These are phyloP conservation scores for Ramalina intermedia DNA, from an alignment of 495 filamentous ascomycete species.

Conservation along the genomic window DNA sequence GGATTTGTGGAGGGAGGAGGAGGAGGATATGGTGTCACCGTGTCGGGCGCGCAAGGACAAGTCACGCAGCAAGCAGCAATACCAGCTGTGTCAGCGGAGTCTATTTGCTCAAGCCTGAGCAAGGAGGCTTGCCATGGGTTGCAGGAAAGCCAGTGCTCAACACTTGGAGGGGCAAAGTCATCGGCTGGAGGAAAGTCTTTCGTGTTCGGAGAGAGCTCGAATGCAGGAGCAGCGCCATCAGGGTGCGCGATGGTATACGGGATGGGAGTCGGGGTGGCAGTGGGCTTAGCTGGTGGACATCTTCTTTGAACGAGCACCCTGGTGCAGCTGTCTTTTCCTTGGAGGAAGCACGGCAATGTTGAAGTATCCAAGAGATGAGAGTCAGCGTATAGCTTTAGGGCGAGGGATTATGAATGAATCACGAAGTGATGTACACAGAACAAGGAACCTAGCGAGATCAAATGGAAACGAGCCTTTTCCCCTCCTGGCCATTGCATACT, in stretches of 20 bases:
- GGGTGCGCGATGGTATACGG: slow-evolving; percentile 30
- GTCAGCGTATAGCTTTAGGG: too few relatives aligned
- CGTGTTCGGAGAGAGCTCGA: slow-evolving; percentile 16
- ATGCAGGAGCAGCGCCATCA: slow-evolving; percentile 18
- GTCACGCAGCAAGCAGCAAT: slow-evolving; percentile 35
- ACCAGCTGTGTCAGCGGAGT: slow-evolving; percentile 35
- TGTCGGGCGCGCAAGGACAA: slow-evolving; percentile 41
- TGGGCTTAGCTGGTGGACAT: slow-evolving; percentile 14
- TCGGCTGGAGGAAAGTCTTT: slow-evolving; percentile 18
- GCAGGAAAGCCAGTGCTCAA: slow-evolving; percentile 37
- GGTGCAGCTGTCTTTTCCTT: too few relatives aligned
- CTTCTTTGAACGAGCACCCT: neutral
- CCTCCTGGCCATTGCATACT: too few relatives aligned
- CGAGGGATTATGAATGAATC: too few relatives aligned
- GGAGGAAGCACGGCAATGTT: too few relatives aligned
- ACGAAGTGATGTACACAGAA: too few relatives aligned
- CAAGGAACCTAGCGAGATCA: too few relatives aligned
- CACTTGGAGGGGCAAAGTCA: slow-evolving; percentile 20
- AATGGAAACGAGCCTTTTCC: too few relatives aligned
- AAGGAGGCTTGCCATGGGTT: slow-evolving; percentile 44
- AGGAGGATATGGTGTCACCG: slow-evolving; percentile 44
- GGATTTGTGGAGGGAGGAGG: slow-evolving; percentile 34
- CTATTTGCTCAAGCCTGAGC: slow-evolving; percentile 53
- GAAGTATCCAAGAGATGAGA: too few relatives aligned
- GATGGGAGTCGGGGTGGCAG: slow-evolving; percentile 27